Evolutionary conservation across 208 protist genomes (phyloP).

Genomic region (Trypanosoma rangeli): DNA sequence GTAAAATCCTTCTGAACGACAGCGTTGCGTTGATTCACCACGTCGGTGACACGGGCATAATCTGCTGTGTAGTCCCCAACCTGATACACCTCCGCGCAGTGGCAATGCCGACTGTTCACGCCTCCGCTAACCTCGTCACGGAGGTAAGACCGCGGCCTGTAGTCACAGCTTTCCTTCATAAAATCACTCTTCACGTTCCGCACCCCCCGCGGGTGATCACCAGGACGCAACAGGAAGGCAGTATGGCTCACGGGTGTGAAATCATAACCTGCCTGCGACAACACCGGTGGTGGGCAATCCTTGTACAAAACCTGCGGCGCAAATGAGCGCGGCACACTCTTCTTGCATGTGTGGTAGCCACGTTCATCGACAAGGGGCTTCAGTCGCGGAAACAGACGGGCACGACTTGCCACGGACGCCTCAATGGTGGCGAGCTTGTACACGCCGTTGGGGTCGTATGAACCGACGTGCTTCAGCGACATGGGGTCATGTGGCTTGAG

Average conservation of each 20-base stretch:
- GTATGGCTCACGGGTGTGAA: conserved; percentile 85
- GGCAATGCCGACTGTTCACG: conserved; percentile 71
- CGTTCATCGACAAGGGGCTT: conserved; percentile 53
- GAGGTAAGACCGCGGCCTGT: conserved; percentile 73
- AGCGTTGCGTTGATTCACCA: conserved; percentile 73
- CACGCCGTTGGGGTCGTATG: conserved; percentile 72
- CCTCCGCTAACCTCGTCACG: conserved; percentile 34
- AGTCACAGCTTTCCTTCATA: conserved; percentile 68
- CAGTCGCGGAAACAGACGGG: conserved; percentile 49
- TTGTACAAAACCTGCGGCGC: conserved; percentile 76
- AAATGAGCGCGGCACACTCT: conserved; percentile 61
- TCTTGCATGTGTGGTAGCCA: conserved; percentile 55
- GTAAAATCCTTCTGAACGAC: conserved; percentile 54
- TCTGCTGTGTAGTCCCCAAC: conserved; percentile 88
- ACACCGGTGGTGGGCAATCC: conserved; percentile 72
- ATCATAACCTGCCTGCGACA: conserved; percentile 81
- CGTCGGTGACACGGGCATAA: conserved; percentile 48
- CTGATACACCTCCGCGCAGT: conserved; percentile 87
- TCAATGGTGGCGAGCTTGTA: conserved; percentile 52
- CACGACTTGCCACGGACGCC: conserved; percentile 33
- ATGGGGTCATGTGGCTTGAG: conserved; percentile 41
- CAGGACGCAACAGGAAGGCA: conserved; percentile 57
- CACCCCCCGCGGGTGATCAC: conserved; percentile 58
- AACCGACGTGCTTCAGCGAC: conserved; percentile 47
- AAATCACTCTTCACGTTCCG: conserved; percentile 77